phyloP scores from a whole-genome alignment of 169 alveolate species.

The Eimeria sp. region DNA sequence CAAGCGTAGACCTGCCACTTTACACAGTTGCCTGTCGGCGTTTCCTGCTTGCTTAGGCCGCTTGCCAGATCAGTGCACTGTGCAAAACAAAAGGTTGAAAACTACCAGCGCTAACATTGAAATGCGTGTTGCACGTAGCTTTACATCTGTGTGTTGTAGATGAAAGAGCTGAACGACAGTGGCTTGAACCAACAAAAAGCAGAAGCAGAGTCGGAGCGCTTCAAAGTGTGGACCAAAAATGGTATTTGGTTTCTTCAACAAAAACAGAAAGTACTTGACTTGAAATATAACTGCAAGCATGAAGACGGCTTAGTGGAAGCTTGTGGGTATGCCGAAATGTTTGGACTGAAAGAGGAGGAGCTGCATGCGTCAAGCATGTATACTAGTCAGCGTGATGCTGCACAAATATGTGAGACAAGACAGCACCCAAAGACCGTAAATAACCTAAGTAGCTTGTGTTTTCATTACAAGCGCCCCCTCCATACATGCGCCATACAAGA shows the following conservation, averaged over 20 bases:
- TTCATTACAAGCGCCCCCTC: not conserved
- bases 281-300: not conserved
- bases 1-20: not conserved
- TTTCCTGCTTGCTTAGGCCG: not conserved
- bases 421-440: not conserved
- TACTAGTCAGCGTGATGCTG: conserved; percentile 17
- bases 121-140: not conserved
- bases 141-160: not conserved
- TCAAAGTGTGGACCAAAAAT: conserved; percentile 30
- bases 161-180: not conserved
- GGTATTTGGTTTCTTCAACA: conserved; percentile 69
- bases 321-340: conserved; percentile 44
- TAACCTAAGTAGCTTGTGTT: not conserved
- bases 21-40: not conserved
- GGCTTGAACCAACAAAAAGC: not conserved
- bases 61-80: not conserved
- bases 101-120: not conserved
- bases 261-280: conserved; percentile 9
- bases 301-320: not conserved
- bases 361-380: conserved; percentile 16
- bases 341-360: conserved; percentile 22
- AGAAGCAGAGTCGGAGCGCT: conserved; percentile 11
- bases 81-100: not conserved
- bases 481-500: not conserved
- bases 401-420: conserved; percentile 20